Conservation (phyloP, 2,329 filamentous ascomycete species). For the Colletotrichum cordylinicola region DNA sequence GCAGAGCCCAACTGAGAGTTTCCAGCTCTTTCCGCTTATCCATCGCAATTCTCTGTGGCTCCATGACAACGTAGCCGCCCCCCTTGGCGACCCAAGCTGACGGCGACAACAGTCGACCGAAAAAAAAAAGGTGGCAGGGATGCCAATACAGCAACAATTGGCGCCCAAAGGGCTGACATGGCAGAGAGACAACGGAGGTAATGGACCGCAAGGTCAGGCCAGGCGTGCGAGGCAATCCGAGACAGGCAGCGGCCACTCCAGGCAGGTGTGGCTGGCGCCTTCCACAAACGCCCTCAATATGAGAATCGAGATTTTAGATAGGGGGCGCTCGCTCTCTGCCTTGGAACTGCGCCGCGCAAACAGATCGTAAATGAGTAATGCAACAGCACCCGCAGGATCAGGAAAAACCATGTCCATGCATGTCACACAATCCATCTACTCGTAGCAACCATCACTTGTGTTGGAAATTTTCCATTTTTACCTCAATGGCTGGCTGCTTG, state of each 20-base stretch:
- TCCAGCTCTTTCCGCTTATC: not conserved
- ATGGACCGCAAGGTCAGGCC: not conserved
- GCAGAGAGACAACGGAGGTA: not conserved
- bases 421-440: not conserved
- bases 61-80: not conserved
- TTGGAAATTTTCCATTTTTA: not conserved
- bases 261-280: not conserved
- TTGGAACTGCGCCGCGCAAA: not conserved
- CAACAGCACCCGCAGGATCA: not conserved
- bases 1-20: not conserved
- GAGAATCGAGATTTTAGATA: not conserved
- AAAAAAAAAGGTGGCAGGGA: not conserved
- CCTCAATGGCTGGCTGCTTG: not conserved
- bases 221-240: not conserved
- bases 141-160: not conserved
- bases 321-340: not conserved
- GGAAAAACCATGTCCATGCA: not conserved
- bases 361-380: not conserved
- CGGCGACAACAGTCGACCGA: not conserved
- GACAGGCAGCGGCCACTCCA: not conserved
- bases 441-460: not conserved
- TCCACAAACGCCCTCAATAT: not conserved
- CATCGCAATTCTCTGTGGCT: not conserved
- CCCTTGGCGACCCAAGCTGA: not conserved
- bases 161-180: not conserved